Percentiles rank a stretch among this genome's conserved stretches.
These are phyloP conservation scores for Sphagnum magellanicum DNA, from an alignment of 228 moss, liverwort and hornwort genomes.

Conservation along the genomic window DNA sequence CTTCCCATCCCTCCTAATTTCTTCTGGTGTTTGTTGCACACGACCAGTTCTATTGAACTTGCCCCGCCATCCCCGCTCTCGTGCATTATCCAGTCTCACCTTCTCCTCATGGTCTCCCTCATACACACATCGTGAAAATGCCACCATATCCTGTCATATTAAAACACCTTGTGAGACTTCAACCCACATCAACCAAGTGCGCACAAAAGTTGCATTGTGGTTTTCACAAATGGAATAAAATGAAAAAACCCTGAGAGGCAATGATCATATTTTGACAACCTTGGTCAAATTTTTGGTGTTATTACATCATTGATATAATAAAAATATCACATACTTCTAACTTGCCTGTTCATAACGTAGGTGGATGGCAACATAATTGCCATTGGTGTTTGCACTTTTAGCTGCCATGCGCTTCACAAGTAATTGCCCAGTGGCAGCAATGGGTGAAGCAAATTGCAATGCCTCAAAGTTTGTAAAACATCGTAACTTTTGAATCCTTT, in stretches of 20 bases:
- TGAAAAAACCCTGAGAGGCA: too few relatives aligned
- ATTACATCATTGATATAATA: too few relatives aligned
- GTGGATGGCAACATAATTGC: constrained; percentile 94
- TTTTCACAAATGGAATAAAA: too few relatives aligned
- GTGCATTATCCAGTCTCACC: constrained; percentile 75
- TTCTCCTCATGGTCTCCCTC: constrained; percentile 76
- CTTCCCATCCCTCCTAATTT: constrained; percentile 79
- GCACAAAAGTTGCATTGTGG: too few relatives aligned
- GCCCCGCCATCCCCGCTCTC: constrained; percentile 88
- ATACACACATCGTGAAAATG: constrained; percentile 92
- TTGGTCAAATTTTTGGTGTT: too few relatives aligned
- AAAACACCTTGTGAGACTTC: neutral
- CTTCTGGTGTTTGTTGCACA: constrained; percentile 47
- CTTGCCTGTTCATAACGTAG: constrained; percentile 89
- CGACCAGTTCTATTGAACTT: constrained; percentile 85
- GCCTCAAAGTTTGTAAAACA: constrained; percentile 94
- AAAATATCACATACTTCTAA: too few relatives aligned
- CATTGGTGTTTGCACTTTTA: constrained; percentile 59
- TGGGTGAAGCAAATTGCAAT: constrained; percentile 76
- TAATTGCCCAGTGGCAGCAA: constrained; percentile 48
- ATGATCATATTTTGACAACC: too few relatives aligned
- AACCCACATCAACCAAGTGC: neutral
- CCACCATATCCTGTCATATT: constrained; percentile 85
- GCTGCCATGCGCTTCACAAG: constrained; percentile 77
- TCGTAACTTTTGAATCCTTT: constrained; percentile 64